Evolutionary conservation across 495 filamentous ascomycete genomes (phyloP), one percentile per base, ranked within the genome.

Genomic region (Penicillium pulvis): DNA sequence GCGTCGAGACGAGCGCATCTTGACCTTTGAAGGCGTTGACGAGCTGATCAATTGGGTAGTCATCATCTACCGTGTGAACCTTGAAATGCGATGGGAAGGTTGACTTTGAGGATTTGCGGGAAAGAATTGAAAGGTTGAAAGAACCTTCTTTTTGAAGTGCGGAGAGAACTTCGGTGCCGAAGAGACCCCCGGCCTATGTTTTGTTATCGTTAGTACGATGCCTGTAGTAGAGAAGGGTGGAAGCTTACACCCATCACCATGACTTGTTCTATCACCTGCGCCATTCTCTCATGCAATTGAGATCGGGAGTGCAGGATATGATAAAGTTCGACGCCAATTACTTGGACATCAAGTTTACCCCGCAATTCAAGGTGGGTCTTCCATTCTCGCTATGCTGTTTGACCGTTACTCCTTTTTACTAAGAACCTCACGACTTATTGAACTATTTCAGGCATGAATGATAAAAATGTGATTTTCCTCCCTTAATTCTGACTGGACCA

Each of bases 11-110:
- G 4, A 55, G 39, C 17, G 52, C 52, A 26, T 55, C 52, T 55
- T 55, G 52, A 10, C 28, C 52, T 24, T 30, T 17, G 24, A 55
- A 55, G 23, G 52, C 52, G 0, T 30, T 11, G 11, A 46, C 4
- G 14, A 55, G 52, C 44, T 55, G 52, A 7, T 55, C 41, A 20
- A 55, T 31, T 17, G 52, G 52, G 19, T 55, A 55, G 28, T 55
- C 42, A 19, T 55, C 23, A 14, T 55, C 52, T 10, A 55, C 41
- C 16, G 31, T 30, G n/a, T 33, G 5, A 35, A 55, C 39, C 9
- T 55, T 55, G 24, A 55, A 33, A 4, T 26, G 20, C 3, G 28
- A n/a, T 17, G 39, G 52, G 23, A 55, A 45, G 1, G 6, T 19
- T 9, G 52, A 55, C n/a, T 45, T 46, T 17, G 41, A 55, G 3